Conservation (phyloP, 1,284 basidiomycete species). For the Apiotrichum brassicae region DNA sequence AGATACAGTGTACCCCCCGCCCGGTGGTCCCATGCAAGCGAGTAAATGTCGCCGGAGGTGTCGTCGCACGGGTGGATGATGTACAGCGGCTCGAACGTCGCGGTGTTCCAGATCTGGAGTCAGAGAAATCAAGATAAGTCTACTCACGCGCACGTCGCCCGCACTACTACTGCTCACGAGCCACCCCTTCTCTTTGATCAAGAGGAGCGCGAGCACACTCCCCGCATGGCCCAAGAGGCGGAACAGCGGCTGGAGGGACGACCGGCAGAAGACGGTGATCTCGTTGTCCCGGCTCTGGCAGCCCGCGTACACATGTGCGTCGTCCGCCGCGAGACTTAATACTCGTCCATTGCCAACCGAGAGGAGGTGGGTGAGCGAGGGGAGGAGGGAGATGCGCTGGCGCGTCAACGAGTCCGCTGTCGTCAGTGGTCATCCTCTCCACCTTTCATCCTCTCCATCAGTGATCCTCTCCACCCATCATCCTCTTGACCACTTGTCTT, state of each 20-base stretch:
- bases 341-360: slow-evolving; percentile 49
- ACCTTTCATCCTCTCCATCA: too few relatives aligned
- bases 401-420: slow-evolving; percentile 41
- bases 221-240: slow-evolving; percentile 77
- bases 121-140: slow-evolving; percentile 6
- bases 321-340: slow-evolving; percentile 67
- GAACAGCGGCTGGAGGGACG: slow-evolving; percentile 61
- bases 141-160: slow-evolving; percentile 66
- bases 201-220: slow-evolving; percentile 73
- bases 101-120: slow-evolving; percentile 74
- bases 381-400: slow-evolving; percentile 40
- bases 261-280: slow-evolving; percentile 66
- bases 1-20: slow-evolving; percentile 68
- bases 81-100: slow-evolving; percentile 63
- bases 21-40: slow-evolving; percentile 67
- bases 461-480: too few relatives aligned
- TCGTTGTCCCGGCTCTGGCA: slow-evolving; percentile 71
- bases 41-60: slow-evolving; percentile 85
- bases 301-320: slow-evolving; percentile 70
- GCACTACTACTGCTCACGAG: slow-evolving; percentile 67
- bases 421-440: too few relatives aligned
- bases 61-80: slow-evolving; percentile 77
- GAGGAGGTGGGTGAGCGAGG: slow-evolving; percentile 42
- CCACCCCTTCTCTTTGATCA: slow-evolving; percentile 71
- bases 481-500: too few relatives aligned